phyloP scores from a whole-genome alignment of 2,329 filamentous ascomycete genomes.

The Fusarium floridanum region DNA sequence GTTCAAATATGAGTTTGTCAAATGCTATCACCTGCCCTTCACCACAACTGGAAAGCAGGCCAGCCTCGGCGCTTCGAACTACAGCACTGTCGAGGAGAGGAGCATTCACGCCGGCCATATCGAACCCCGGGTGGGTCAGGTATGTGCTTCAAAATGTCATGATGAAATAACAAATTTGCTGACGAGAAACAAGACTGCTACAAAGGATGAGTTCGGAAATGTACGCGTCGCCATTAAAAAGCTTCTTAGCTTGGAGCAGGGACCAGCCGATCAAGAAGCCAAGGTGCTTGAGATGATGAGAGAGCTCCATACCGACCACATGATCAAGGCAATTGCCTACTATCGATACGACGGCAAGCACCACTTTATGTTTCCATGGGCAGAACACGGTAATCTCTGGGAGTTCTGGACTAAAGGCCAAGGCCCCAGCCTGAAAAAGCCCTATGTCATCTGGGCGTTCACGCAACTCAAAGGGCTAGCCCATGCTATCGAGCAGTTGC shows the following conservation, averaged over 20 bases:
- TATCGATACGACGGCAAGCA: background rate
- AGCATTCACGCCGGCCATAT: background rate
- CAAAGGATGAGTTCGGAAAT: background rate
- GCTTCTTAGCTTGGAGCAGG: background rate
- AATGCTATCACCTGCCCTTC: background rate
- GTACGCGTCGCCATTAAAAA: background rate
- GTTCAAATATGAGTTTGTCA: background rate
- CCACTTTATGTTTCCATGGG: background rate
- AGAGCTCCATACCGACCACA: background rate
- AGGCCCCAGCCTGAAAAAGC: background rate
- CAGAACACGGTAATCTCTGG: background rate
- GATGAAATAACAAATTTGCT: background rate
- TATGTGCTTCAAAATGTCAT: background rate
- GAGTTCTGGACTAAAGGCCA: background rate
- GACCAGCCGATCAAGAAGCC: background rate
- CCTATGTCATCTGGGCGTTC: background rate
- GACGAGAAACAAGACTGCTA: background rate
- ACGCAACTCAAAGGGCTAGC: background rate
- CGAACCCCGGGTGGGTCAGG: background rate
- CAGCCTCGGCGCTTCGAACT: background rate
- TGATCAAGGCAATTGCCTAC: background rate
- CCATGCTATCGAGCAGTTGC: background rate
- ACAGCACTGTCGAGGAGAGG: background rate
- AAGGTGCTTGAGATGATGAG: background rate
- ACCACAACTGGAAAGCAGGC: background rate